These are phyloP conservation scores for Penicillium sp. DNA, from an alignment of 2,329 filamentous ascomycete genomes.

Conservation along the genomic window DNA sequence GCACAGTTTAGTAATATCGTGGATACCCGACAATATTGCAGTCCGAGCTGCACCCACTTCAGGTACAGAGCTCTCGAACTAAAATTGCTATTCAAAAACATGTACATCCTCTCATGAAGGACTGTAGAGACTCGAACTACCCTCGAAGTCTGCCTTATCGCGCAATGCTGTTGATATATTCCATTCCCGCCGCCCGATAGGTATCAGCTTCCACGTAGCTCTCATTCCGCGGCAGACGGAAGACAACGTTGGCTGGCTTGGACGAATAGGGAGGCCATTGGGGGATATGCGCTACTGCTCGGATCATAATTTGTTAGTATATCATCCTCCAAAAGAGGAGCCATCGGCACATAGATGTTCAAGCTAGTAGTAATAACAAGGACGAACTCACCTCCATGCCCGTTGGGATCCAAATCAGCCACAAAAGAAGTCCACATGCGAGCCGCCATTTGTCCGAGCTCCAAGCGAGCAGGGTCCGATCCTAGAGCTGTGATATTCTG, in stretches of 20 bases:
- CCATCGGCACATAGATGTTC: background rate
- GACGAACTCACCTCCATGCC: constrained; percentile 27
- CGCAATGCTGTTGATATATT: constrained; percentile 31
- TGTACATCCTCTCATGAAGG: too few relatives aligned
- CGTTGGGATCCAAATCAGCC: constrained; percentile 32
- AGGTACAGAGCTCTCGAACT: too few relatives aligned
- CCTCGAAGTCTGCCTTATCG: constrained; percentile 11
- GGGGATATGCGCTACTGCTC: constrained; percentile 27
- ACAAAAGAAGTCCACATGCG: constrained; percentile 38
- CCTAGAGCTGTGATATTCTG: constrained; percentile 33
- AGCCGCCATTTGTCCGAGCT: constrained; percentile 33
- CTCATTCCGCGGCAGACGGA: constrained; percentile 28
- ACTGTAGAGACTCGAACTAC: too few relatives aligned
- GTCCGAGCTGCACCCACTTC: too few relatives aligned
- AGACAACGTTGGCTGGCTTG: constrained; percentile 29
- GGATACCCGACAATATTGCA: background rate
- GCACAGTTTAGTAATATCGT: background rate
- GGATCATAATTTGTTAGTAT: background rate
- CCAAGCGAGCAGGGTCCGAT: constrained; percentile 27
- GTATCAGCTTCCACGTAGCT: constrained; percentile 33
- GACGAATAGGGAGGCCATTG: constrained; percentile 29
- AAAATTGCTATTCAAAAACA: too few relatives aligned
- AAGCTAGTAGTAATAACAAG: background rate
- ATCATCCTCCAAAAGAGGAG: background rate
- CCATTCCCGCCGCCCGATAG: constrained; percentile 30